phyloP scores from a whole-genome alignment of 768 basidiomycete species.

The Boletus rex-veris region DNA sequence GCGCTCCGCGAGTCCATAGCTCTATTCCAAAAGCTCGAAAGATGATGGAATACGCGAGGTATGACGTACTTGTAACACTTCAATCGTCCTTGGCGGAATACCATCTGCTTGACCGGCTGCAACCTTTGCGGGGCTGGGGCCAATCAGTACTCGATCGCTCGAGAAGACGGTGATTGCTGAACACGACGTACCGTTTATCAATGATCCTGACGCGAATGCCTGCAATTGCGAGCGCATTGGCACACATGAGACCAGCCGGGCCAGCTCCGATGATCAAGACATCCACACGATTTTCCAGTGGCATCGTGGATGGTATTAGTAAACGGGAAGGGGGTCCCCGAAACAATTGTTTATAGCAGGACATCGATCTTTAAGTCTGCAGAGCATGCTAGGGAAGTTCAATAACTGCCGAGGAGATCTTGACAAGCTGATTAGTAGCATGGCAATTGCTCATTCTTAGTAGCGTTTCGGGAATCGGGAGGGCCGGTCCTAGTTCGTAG shows the following conservation, averaged over 20 bases:
- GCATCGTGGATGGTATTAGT: slow-evolving; percentile 10
- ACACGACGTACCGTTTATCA: slow-evolving; percentile 39
- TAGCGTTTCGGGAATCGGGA: no score
- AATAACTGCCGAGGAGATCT: no score
- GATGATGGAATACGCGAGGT: neutral
- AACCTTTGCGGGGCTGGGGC: slow-evolving; percentile 36
- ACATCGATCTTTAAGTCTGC: no score
- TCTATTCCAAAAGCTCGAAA: neutral
- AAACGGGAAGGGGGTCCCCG: neutral
- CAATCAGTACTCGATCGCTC: neutral
- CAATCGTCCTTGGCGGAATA: slow-evolving; percentile 50
- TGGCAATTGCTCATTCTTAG: no score
- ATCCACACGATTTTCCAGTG: slow-evolving; percentile 36
- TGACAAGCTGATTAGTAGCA: no score
- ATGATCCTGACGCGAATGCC: slow-evolving; percentile 45
- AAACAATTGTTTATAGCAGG: no score
- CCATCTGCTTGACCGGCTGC: slow-evolving; percentile 52
- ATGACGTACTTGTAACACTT: slow-evolving; percentile 43
- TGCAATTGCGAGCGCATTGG: slow-evolving; percentile 46
- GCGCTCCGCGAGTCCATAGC: slow-evolving; percentile 41
- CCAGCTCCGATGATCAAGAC: slow-evolving; percentile 50
- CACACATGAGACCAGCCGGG: slow-evolving; percentile 63
- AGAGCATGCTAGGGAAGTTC: no score
- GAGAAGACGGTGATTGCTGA: neutral
- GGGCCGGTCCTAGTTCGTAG: no score